Evolutionary conservation across 805 yeast genomes (phyloP).

Genomic region (Barnettozyma wickerhamii): DNA sequence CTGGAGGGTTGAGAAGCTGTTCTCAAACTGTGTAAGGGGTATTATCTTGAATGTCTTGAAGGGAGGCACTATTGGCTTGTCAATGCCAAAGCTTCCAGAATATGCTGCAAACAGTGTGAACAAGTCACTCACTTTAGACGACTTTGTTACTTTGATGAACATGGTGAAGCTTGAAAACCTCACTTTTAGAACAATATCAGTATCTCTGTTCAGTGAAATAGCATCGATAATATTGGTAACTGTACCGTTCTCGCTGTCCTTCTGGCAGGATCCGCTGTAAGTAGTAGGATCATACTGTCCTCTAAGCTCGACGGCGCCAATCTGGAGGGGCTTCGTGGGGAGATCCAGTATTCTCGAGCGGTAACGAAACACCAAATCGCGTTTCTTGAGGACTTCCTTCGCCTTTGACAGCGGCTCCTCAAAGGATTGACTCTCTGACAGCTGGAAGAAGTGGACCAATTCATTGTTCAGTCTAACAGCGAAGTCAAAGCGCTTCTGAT

Average conservation of each 20-base stretch:
- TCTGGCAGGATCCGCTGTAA: not conserved
- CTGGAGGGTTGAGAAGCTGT: not conserved
- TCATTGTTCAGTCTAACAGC: not conserved
- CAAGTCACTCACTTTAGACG: not conserved
- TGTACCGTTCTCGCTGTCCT: not conserved
- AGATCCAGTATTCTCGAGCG: not conserved
- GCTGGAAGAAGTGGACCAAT: not conserved
- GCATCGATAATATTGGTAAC: not conserved
- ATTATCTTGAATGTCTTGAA: not conserved
- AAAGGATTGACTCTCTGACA: not conserved
- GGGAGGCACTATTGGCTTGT: not conserved
- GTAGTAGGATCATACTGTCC: not conserved
- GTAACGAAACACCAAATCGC: not conserved
- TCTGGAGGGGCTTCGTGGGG: not conserved
- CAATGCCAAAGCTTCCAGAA: too few species aligned
- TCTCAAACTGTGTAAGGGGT: not conserved
- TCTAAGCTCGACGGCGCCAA: not conserved
- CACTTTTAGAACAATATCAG: constrained; percentile 1
- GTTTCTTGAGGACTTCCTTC: not conserved
- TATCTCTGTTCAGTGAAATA: not conserved
- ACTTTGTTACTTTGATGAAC: not conserved
- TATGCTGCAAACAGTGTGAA: not conserved
- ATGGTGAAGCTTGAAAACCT: not conserved
- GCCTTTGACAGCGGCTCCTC: not conserved
- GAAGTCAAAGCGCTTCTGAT: not conserved